Evolutionary conservation across 1,284 basidiomycete species (phyloP), one percentile per base, ranked within the genome.

Genomic region (Sanghuangporus sanghuang): DNA sequence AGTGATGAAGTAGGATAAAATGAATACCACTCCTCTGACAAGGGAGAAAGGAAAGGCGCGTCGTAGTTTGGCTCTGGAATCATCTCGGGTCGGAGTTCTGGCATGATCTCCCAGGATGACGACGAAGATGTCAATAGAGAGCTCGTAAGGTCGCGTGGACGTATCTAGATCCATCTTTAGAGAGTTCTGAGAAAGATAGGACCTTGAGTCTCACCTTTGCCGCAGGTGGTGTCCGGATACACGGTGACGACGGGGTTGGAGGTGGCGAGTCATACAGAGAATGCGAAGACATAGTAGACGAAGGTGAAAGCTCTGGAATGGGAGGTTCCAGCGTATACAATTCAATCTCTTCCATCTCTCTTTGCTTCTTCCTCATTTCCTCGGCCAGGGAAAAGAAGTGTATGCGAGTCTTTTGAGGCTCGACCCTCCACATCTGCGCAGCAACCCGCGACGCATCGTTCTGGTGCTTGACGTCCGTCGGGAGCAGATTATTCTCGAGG

Each of bases 381-480:
- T 55, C 61, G 7, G 61, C 61, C 40, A 56, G 8, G 40, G 42
- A 35, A 27, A 48, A 62, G 40, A 56, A 62, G 32, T 44, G 40
- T 12, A 39, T 11, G 11, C 54, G 53, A 7, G 32, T 44, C 9
- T 48, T 18, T 11, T 23, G 8, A 50, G 61, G n/a, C 42, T 62
- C 61, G 14, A 4, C 61, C 38, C 35, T 53, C 61, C 61, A 62
- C 40, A 46, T 55, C 9, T 48, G 39, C 3, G 53, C 61, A 14
- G 54, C 46, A n/a, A 49, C 38, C 21, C 53, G 35, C 39, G 61
- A 62, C 18, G 50, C 61, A n/a, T 55, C 54, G 53, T 62, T 62
- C 61, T 62, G 61, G 40, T 62, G 61, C 53, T 35, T 54, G n/a
- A 56, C 23, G n/a, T 35, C 61, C 12, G 39, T 27, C 16, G 61